Evolutionary conservation across 2,329 filamentous ascomycete species (phyloP).

Genomic region (Sporothrix phasma): DNA sequence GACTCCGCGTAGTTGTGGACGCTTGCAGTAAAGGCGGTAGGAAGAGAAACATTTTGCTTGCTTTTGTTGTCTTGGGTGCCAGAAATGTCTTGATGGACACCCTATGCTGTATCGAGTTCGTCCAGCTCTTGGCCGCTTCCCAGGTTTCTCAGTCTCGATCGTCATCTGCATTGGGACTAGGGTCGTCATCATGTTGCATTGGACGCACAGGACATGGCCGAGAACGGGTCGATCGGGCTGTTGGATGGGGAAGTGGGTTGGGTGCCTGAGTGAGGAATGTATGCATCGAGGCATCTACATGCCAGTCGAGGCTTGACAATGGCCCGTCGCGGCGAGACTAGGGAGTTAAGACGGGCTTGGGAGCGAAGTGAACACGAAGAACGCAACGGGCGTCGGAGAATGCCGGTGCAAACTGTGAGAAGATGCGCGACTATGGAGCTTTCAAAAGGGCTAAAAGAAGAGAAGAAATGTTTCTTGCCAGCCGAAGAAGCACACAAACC

Average conservation of each 20-base stretch:
- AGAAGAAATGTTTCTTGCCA: background rate
- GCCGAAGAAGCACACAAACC: background rate
- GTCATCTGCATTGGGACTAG: background rate
- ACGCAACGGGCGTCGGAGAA: background rate
- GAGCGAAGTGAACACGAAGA: background rate
- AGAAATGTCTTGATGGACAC: background rate
- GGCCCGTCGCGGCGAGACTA: background rate
- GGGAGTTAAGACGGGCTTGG: background rate
- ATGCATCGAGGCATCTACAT: background rate
- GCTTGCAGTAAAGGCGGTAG: background rate
- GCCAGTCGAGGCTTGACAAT: background rate
- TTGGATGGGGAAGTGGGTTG: background rate
- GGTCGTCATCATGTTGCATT: background rate
- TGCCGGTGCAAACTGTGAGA: too few relatives aligned
- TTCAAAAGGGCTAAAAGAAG: too few relatives aligned
- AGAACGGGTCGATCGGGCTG: background rate
- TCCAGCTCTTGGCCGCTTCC: too few relatives aligned
- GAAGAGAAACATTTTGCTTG: background rate
- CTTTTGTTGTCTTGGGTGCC: background rate
- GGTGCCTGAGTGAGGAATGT: background rate
- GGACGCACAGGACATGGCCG: background rate
- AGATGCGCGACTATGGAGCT: too few relatives aligned
- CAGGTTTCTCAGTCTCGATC: background rate
- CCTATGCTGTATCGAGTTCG: background rate
- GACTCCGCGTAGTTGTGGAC: background rate